Evolutionary conservation across 208 protist genomes (phyloP).

Genomic region (Crithidia expoeki): DNA sequence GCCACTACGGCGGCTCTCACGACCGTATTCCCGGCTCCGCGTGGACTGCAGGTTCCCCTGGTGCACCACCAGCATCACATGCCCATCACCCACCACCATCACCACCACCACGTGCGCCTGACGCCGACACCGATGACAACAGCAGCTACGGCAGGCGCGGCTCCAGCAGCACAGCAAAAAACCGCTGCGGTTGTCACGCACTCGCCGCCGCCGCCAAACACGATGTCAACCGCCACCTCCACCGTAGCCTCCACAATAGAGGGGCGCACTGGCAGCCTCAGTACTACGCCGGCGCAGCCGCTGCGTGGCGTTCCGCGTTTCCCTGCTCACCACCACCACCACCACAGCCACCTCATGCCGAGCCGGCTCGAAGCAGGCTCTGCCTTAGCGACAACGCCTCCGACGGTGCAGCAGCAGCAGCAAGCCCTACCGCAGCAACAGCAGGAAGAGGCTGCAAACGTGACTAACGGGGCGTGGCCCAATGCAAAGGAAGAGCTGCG

Average conservation of each 20-base stretch:
- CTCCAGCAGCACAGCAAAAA: neutral
- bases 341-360: constrained; percentile 25
- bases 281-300: constrained; percentile 5
- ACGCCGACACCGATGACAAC: constrained; percentile 3
- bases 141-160: neutral
- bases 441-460: constrained; percentile 9
- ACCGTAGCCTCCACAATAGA: neutral
- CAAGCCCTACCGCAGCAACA: constrained; percentile 9
- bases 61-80: constrained; percentile 38
- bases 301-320: constrained; percentile 27
- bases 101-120: constrained; percentile 30
- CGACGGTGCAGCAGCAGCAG: constrained; percentile 5
- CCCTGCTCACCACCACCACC: constrained; percentile 38
- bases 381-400: neutral
- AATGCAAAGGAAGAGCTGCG: constrained; percentile 43
- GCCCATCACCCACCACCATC: constrained; percentile 31
- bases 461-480: constrained; percentile 15
- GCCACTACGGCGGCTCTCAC: neutral
- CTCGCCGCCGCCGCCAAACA: constrained; percentile 3
- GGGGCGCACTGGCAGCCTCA: constrained; percentile 16
- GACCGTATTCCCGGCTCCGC: constrained; percentile 17
- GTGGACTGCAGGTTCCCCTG: constrained; percentile 12
- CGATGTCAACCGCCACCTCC: neutral
- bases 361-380: constrained; percentile 11
- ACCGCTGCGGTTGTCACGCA: constrained; percentile 1